Evolutionary conservation across 2,329 filamentous ascomycete genomes (phyloP), one percentile per base, ranked within the genome.

Genomic region (Cyphellophora attinorum): DNA sequence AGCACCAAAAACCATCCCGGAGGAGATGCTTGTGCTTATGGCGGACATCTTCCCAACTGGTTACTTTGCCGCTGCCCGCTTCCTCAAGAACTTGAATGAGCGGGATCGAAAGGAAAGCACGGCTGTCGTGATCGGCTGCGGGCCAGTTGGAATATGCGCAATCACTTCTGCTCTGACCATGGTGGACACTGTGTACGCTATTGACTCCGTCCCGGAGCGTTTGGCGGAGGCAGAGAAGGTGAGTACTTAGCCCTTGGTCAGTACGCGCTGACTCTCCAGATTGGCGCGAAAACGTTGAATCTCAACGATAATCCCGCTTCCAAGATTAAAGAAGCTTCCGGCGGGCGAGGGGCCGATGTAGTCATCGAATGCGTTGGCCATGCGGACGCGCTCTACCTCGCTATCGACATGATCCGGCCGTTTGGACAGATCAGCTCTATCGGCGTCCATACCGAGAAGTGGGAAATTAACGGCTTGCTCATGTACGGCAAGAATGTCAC

Each of bases 341-440:
- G 60, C 1, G 72, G 67, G 1, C 41, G 98, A 65, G 19, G 89
- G 83, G 13, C 79, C 85, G 19, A 96, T 70, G 56, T 50, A 1
- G 46, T 47, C 12, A 37, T 50, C 13, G 46, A 50, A 27, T 34
- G 44, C 11, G 47, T 50, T 14, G 47, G 47, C 1, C 47, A 47
- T 18, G 25, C 39, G 8, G 44, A 48, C 31, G 47, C 47, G 4
- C 44, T 50, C 37, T 43, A 40, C 40, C 33, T 50, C 10, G 47
- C 40, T 11, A 47, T 50, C 32, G 44, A 50, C 32, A 39, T 49
- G 42, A 44, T 50, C 23, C 37, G 46, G 11, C 47, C 46, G 2
- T 50, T 36, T 35, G 47, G 47, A 15, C 35, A 46, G 37, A 49
- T 50, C 37, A 41, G 37, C 11, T 44, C 39, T 18, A 46, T 50